Conservation (phyloP, 139 green algal species). For the Auxenochlorella pyrenoidosa region DNA sequence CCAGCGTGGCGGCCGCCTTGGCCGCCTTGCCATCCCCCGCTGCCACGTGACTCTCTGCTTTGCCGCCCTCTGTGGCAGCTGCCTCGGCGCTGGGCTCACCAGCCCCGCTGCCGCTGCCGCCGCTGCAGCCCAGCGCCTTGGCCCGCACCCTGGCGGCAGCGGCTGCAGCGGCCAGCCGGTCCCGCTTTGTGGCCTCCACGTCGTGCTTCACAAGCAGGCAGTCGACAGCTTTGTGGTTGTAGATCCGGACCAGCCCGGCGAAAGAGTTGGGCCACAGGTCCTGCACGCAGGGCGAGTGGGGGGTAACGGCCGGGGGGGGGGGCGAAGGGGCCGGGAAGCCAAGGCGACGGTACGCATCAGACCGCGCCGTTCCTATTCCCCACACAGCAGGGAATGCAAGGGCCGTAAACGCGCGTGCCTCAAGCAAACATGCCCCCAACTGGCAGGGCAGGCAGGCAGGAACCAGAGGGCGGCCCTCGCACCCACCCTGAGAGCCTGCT, state of each 20-base stretch:
- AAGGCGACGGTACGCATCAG: neutral
- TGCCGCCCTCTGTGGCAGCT: neutral
- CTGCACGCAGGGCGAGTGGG: neutral
- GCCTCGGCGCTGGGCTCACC: neutral
- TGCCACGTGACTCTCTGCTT: neutral
- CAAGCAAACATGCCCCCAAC: neutral
- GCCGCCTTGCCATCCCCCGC: neutral
- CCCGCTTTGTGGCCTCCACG: neutral
- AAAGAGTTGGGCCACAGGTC: slow-evolving; percentile 16
- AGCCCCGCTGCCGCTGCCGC: neutral
- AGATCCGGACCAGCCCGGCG: neutral
- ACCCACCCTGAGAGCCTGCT: slow-evolving; percentile 15
- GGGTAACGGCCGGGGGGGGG: neutral
- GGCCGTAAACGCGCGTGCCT: too few species aligned
- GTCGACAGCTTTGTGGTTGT: slow-evolving; percentile 10
- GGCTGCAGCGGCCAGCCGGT: neutral
- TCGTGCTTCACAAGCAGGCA: slow-evolving; percentile 1
- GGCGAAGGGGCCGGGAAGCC: neutral
- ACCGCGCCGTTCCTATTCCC: too few species aligned
- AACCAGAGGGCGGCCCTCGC: neutral
- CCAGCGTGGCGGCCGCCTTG: neutral
- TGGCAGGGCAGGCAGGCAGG: neutral
- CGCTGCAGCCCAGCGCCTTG: neutral
- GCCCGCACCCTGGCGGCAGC: neutral
- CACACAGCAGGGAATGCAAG: too few species aligned